Percentiles rank a stretch among this genome's conserved stretches.
Evolutionary conservation across 495 filamentous ascomycete species (phyloP).

Genomic region (Mytilinidion resinicola): DNA sequence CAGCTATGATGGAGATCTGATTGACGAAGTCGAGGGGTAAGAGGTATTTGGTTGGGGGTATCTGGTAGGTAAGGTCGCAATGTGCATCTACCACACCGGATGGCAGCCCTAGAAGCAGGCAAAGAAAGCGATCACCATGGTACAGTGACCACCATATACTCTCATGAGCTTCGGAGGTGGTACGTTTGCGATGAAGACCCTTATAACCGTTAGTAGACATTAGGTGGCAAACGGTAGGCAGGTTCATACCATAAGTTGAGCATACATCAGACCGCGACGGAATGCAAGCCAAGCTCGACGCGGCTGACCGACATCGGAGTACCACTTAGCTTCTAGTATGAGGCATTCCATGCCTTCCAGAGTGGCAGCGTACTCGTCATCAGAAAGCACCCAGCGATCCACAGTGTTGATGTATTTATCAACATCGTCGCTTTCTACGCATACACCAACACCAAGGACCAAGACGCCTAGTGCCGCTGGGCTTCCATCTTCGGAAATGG

Average conservation of each 20-base stretch:
- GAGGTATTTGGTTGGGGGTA: constrained; percentile 16
- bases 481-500: constrained; percentile 17
- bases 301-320: constrained; percentile 46
- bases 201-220: background rate
- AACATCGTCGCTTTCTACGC: constrained; percentile 17
- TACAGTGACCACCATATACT: constrained; percentile 44
- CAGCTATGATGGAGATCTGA: constrained; percentile 39
- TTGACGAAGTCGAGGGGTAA: constrained; percentile 28
- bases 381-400: constrained; percentile 40
- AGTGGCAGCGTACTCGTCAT: constrained; percentile 46
- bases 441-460: constrained; percentile 25
- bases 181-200: constrained; percentile 28
- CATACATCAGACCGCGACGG: constrained; percentile 44
- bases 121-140: constrained; percentile 41
- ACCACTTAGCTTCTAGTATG: constrained; percentile 42
- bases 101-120: constrained; percentile 48
- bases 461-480: constrained; percentile 28
- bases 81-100: constrained; percentile 40
- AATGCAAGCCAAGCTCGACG: constrained; percentile 46
- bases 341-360: constrained; percentile 49
- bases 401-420: constrained; percentile 36
- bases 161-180: constrained; percentile 26
- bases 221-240: background rate
- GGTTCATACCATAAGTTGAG: constrained; percentile 38
- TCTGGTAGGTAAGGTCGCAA: constrained; percentile 26